phyloP scores from a whole-genome alignment of 495 filamentous ascomycete species.

The Podospora conica region DNA sequence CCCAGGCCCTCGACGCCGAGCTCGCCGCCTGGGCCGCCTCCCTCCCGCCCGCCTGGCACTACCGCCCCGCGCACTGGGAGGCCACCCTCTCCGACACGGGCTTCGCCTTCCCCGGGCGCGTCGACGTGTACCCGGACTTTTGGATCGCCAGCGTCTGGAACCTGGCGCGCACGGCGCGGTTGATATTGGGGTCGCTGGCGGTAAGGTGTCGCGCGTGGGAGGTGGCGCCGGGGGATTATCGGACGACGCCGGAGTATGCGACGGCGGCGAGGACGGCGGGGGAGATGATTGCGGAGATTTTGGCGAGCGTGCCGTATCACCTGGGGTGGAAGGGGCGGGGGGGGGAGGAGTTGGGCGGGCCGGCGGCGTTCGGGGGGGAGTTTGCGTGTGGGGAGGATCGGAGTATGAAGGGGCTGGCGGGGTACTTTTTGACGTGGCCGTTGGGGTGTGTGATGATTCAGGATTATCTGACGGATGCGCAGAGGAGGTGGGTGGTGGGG shows the following conservation, averaged over 20 bases:
- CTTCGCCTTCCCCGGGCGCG: slow-evolving; percentile 42
- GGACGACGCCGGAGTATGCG: slow-evolving; percentile 49
- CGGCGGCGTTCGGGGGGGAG: slow-evolving; percentile 9
- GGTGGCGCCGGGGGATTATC: slow-evolving; percentile 45
- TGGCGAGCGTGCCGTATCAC: slow-evolving; percentile 48
- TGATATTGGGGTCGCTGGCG: slow-evolving; percentile 40
- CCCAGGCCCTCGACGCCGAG: slow-evolving; percentile 39
- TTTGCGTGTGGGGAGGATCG: slow-evolving; percentile 37
- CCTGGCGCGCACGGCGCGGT: slow-evolving; percentile 35
- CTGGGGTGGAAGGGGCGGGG: slow-evolving; percentile 41
- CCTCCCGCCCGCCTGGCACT: slow-evolving; percentile 2
- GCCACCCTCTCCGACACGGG: slow-evolving; percentile 30
- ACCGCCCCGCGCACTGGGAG: slow-evolving; percentile 35
- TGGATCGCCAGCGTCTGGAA: slow-evolving; percentile 46
- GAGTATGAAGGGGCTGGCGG: slow-evolving; percentile 38
- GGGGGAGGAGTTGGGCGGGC: slow-evolving; percentile 15
- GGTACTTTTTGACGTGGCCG: slow-evolving; percentile 36
- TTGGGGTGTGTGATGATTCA: slow-evolving; percentile 37
- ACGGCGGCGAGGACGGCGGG: slow-evolving; percentile 32
- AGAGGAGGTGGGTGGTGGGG: slow-evolving; percentile 42
- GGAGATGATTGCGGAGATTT: slow-evolving; percentile 43
- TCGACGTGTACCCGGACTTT: slow-evolving; percentile 47
- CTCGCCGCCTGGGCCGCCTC: slow-evolving; percentile 35
- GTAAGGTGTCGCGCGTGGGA: slow-evolving; percentile 50
- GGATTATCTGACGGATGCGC: slow-evolving; percentile 43